Conservation (phyloP, 2,329 filamentous ascomycete species). For the Fusarium cyanostomum region DNA sequence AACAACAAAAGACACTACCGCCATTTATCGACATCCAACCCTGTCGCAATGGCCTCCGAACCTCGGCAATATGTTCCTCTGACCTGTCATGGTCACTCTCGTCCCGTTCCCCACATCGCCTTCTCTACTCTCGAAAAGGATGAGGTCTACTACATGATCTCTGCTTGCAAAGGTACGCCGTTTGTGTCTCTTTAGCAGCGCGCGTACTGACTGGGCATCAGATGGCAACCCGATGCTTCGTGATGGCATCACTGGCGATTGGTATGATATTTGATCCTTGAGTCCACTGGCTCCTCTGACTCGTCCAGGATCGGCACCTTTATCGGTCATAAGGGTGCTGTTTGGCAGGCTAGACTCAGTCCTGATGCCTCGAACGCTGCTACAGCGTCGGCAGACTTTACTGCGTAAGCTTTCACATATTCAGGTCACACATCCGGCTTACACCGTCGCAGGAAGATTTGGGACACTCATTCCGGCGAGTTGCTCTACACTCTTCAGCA, state of each 20-base stretch:
- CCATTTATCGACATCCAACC: constrained; percentile 2
- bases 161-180: constrained; percentile 82
- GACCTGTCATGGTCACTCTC: constrained; percentile 93
- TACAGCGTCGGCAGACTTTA: constrained; percentile 95
- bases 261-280: constrained; percentile 60
- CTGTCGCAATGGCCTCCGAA: constrained; percentile 49
- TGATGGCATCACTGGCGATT: constrained; percentile 94
- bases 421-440: constrained; percentile 4
- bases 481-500: constrained; percentile 87
- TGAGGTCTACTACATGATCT: constrained; percentile 90
- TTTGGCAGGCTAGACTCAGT: constrained; percentile 94
- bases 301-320: constrained; percentile 89
- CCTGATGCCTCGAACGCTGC: constrained; percentile 88
- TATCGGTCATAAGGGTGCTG: constrained; percentile 96
- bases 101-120: constrained; percentile 88
- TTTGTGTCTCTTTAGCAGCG: constrained; percentile 15
- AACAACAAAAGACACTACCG: neutral
- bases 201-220: constrained; percentile 50
- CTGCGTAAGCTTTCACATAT: constrained; percentile 69
- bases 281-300: constrained; percentile 20
- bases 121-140: constrained; percentile 87
- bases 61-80: constrained; percentile 78
- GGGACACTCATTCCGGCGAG: constrained; percentile 96
- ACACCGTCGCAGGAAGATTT: constrained; percentile 78
- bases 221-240: constrained; percentile 99